phyloP scores from a whole-genome alignment of 495 filamentous ascomycete genomes.

The Penicillium argentinense region DNA sequence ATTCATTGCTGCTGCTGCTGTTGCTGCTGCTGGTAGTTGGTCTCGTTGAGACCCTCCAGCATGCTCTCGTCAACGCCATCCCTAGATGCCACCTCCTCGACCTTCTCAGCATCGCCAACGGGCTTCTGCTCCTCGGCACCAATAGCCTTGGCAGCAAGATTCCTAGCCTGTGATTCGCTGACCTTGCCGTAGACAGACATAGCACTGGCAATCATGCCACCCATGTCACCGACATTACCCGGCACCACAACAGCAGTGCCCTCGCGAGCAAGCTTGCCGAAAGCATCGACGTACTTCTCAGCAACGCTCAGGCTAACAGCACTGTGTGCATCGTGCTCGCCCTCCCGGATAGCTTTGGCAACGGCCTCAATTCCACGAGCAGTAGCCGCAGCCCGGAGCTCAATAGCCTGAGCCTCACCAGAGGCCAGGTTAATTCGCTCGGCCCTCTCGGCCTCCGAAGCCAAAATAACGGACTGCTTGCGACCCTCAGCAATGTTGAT shows the following conservation, averaged over 20 bases:
- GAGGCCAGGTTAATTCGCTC: slow-evolving; percentile 89
- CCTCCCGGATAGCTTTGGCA: slow-evolving; percentile 65
- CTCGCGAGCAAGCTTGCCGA: slow-evolving; percentile 86
- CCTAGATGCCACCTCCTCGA: slow-evolving; percentile 14
- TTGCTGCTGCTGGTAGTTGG: slow-evolving; percentile 44
- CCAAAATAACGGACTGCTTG: slow-evolving; percentile 94
- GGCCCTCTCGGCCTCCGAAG: slow-evolving; percentile 84
- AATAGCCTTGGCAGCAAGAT: slow-evolving; percentile 56
- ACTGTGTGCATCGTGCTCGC: slow-evolving; percentile 70
- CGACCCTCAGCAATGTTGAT: slow-evolving; percentile 98
- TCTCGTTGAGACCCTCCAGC: slow-evolving; percentile 54
- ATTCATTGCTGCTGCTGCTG: slow-evolving; percentile 37
- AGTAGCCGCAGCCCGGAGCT: slow-evolving; percentile 81
- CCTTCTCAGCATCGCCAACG: slow-evolving; percentile 12
- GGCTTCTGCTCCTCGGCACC: slow-evolving; percentile 32
- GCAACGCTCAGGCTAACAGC: slow-evolving; percentile 86
- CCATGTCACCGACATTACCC: slow-evolving; percentile 95
- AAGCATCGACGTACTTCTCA: slow-evolving; percentile 98
- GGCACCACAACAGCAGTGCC: slow-evolving; percentile 93
- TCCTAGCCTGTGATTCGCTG: slow-evolving; percentile 74
- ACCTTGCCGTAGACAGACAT: slow-evolving; percentile 96
- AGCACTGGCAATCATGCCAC: slow-evolving; percentile 94
- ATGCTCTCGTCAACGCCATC: slow-evolving; percentile 45
- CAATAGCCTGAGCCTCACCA: slow-evolving; percentile 92
- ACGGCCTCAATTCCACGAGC: slow-evolving; percentile 86